Conservation (phyloP, 2,329 filamentous ascomycete genomes). For the Aphanoascus verrucosus region DNA sequence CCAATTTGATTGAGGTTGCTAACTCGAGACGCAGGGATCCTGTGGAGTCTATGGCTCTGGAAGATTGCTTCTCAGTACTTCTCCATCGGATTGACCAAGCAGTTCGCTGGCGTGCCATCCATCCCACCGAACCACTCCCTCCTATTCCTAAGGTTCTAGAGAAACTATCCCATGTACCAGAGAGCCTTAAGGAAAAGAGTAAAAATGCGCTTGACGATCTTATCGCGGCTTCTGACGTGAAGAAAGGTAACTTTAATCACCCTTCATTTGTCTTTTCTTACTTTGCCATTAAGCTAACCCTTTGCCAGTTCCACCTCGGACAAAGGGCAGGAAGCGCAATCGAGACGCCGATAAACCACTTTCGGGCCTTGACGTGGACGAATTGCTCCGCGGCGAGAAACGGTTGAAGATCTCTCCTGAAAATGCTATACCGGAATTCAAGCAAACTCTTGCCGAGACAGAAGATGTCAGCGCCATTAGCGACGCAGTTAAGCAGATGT, state of each 20-base stretch:
- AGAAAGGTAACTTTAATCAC: conserved; percentile 52
- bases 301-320: conserved; percentile 60
- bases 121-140: conserved; percentile 55
- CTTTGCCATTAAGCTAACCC: not conserved
- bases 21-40: conserved; percentile 32
- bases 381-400: conserved; percentile 56
- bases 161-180: conserved; percentile 62
- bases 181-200: conserved; percentile 52
- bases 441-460: conserved; percentile 57
- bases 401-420: conserved; percentile 47
- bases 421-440: conserved; percentile 86
- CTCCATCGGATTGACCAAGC: conserved; percentile 85
- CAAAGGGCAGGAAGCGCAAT: conserved; percentile 57
- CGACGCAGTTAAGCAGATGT: conserved; percentile 64
- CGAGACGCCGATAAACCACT: conserved; percentile 67
- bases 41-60: conserved; percentile 62
- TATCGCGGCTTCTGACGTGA: conserved; percentile 62
- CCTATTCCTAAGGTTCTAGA: conserved; percentile 54
- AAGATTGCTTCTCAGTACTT: conserved; percentile 72
- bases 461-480: conserved; percentile 52
- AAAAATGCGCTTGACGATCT: conserved; percentile 51
- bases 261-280: not conserved
- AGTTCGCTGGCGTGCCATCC: conserved; percentile 68
- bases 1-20: conserved; percentile 13
- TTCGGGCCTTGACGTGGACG: conserved; percentile 78